A percentile compares a stretch with the other conserved stretches of the same genome.
Evolutionary conservation across 2,329 filamentous ascomycete genomes (phyloP).

Genomic region (Colletotrichum spinosum): DNA sequence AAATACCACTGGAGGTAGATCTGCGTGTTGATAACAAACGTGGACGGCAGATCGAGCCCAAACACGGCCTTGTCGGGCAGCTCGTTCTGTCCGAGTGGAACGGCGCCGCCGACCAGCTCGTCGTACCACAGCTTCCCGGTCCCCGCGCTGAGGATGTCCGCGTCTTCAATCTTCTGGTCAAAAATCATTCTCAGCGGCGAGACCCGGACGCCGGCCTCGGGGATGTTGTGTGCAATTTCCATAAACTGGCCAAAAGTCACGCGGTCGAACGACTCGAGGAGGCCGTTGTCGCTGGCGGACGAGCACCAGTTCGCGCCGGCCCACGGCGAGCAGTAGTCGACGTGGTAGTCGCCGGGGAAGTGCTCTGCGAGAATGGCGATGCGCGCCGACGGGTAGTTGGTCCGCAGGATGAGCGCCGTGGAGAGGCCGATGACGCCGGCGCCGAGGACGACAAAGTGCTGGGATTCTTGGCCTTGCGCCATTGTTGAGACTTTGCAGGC

Average conservation of each 20-base stretch:
- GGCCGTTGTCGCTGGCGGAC: constrained; percentile 69
- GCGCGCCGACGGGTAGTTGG: constrained; percentile 7
- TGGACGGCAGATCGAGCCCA: constrained; percentile 47
- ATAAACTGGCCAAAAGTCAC: constrained; percentile 38
- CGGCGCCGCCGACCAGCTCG: constrained; percentile 50
- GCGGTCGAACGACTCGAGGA: constrained; percentile 36
- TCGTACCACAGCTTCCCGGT: constrained; percentile 56
- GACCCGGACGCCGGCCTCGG: constrained; percentile 28
- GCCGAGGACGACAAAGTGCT: constrained; percentile 68
- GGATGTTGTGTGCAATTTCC: constrained; percentile 27
- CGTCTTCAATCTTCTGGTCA: constrained; percentile 37
- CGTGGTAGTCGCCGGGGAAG: constrained; percentile 93
- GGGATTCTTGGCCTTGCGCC: too few species aligned
- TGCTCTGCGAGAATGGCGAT: constrained; percentile 85
- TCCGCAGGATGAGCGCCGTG: constrained; percentile 75
- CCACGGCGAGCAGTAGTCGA: constrained; percentile 92
- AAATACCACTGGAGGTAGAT: constrained; percentile 82
- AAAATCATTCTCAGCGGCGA: constrained; percentile 40
- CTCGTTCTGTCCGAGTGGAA: constrained; percentile 42
- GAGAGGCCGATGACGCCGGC: constrained; percentile 78
- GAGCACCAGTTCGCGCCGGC: constrained; percentile 79
- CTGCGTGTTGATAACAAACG: constrained; percentile 74
- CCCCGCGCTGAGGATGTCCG: constrained; percentile 47
- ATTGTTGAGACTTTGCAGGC: background rate
- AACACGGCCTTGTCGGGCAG: constrained; percentile 49